phyloP scores from a whole-genome alignment of 2,329 filamentous ascomycete species.

The Claviceps sp. region DNA sequence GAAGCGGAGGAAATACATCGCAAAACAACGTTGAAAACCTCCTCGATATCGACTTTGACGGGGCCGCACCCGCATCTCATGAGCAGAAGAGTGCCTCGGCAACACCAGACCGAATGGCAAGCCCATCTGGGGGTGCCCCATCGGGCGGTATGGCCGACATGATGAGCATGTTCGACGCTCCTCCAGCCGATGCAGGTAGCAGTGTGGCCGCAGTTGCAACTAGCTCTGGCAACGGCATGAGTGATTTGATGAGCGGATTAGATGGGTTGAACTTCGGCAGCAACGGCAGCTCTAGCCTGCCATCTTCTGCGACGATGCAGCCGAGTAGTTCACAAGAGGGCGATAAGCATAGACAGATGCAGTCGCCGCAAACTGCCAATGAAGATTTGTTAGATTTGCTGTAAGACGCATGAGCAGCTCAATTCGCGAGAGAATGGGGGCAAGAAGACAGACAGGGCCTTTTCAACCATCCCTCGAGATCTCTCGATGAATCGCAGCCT shows the following conservation, averaged over 20 bases:
- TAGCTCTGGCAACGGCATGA: conserved; percentile 47
- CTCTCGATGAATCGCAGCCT: conserved; percentile 1
- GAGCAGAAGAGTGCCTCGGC: conserved; percentile 42
- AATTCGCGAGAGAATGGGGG: neutral
- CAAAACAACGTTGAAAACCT: conserved; percentile 87
- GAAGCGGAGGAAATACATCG: conserved; percentile 35
- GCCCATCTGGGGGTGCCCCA: conserved; percentile 35
- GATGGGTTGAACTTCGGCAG: conserved; percentile 60
- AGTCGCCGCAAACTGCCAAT: conserved; percentile 40
- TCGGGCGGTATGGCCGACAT: conserved; percentile 46
- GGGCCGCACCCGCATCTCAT: conserved; percentile 77
- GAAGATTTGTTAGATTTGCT: conserved; percentile 43
- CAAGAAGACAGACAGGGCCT: neutral
- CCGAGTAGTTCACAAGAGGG: conserved; percentile 25
- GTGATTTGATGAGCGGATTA: conserved; percentile 85
- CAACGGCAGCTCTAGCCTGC: conserved; percentile 38
- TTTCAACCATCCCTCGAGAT: neutral
- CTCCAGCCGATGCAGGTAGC: conserved; percentile 34
- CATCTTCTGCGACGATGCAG: conserved; percentile 51
- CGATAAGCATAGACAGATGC: conserved; percentile 14
- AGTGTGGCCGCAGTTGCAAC: conserved; percentile 20
- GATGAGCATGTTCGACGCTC: conserved; percentile 58
- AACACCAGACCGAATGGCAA: conserved; percentile 56
- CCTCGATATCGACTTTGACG: conserved; percentile 92
- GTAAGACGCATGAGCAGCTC: conserved; percentile 13